A percentile compares a stretch with the other conserved stretches of the same genome.
phyloP scores from a whole-genome alignment of 2,329 filamentous ascomycete species.

The Fusarium sp. region DNA sequence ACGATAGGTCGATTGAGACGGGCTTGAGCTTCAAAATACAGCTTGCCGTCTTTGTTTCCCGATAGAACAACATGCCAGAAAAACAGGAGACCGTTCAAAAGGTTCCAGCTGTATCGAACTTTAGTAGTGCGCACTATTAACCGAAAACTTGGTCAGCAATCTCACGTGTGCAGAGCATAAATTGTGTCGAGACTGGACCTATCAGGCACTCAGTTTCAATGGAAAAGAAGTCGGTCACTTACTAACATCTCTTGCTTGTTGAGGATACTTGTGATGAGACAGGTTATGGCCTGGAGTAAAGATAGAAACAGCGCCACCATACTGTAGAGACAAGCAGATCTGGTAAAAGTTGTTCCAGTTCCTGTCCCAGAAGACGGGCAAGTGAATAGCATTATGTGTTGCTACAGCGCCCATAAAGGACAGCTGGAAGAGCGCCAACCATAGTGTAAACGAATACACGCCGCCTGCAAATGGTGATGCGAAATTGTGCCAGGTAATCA shows the following conservation, averaged over 20 bases:
- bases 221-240: neutral
- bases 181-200: neutral
- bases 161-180: neutral
- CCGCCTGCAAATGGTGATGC: slow-evolving; percentile 7
- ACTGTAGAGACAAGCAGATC: slow-evolving; percentile 26
- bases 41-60: slow-evolving; percentile 18
- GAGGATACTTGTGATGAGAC: slow-evolving; percentile 29
- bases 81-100: slow-evolving; percentile 14
- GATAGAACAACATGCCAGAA: slow-evolving; percentile 25
- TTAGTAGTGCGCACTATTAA: slow-evolving; percentile 23
- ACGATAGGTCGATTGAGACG: slow-evolving; percentile 22
- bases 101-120: slow-evolving; percentile 29
- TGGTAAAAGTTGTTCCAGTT: slow-evolving; percentile 31
- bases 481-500: slow-evolving; percentile 22
- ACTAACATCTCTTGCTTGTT: slow-evolving; percentile 27
- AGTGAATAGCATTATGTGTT: slow-evolving; percentile 22
- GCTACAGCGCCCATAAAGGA: slow-evolving; percentile 25
- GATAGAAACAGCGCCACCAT: slow-evolving; percentile 19
- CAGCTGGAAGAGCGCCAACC: slow-evolving; percentile 22
- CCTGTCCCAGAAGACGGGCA: slow-evolving; percentile 18
- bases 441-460: slow-evolving; percentile 10
- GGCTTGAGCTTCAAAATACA: slow-evolving; percentile 20
- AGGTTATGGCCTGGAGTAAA: slow-evolving; percentile 25
- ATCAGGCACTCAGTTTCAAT: no score
- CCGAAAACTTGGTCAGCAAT: neutral